Conservation (phyloP, 225 moss, liverwort and hornwort species). For the Rhytidiadelphus loreus region DNA sequence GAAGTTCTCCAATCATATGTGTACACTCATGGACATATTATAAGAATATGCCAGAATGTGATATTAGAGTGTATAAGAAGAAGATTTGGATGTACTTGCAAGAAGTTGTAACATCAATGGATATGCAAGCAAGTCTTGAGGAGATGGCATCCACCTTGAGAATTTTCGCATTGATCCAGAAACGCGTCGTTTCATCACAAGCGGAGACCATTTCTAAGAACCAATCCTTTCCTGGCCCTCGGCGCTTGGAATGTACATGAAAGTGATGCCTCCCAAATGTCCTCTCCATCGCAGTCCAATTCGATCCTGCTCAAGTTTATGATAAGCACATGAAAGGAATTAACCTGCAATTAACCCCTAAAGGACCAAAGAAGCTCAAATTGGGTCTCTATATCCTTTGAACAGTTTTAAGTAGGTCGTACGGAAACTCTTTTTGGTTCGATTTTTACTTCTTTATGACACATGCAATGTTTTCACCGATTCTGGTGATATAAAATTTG, state of each 20-base stretch:
- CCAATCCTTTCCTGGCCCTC: slow-evolving; percentile 51
- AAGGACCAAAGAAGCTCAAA: not conserved
- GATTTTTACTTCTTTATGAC: not conserved
- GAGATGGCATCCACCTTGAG: slow-evolving; percentile 51
- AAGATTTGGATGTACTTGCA: not conserved
- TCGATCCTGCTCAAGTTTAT: slow-evolving; percentile 35
- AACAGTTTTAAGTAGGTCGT: not conserved
- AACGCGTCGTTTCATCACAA: slow-evolving; percentile 53
- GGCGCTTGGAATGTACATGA: slow-evolving; percentile 52
- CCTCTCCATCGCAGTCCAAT: slow-evolving; percentile 80
- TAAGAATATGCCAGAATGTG: not conserved
- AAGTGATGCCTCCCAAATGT: slow-evolving; percentile 80
- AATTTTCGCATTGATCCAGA: slow-evolving; percentile 65
- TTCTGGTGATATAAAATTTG: not conserved
- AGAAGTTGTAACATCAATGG: not conserved
- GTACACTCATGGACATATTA: not conserved
- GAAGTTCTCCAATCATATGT: not conserved
- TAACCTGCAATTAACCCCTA: not conserved
- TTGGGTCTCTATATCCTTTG: not conserved
- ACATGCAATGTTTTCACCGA: not conserved
- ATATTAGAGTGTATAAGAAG: not conserved
- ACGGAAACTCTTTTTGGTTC: not conserved
- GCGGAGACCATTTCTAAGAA: slow-evolving; percentile 72
- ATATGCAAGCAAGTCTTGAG: not conserved
- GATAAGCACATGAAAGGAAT: not conserved